Percentiles rank a stretch among this genome's conserved stretches.
These are phyloP conservation scores for Populus hybrid DNA, from an alignment of 441 rosid species.

Conservation along the genomic window DNA sequence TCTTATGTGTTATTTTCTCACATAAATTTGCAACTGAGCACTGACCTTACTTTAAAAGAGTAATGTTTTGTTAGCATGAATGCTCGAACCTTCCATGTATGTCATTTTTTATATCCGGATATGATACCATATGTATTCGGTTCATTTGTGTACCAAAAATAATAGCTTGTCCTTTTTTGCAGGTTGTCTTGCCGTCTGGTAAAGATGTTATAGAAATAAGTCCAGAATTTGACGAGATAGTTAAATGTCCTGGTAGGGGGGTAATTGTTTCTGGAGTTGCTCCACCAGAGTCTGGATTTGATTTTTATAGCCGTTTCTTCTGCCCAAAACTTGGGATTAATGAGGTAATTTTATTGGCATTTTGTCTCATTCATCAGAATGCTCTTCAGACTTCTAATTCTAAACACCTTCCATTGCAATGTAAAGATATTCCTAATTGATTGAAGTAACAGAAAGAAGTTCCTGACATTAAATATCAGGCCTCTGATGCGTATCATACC, in stretches of 20 bases:
- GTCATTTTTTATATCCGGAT: not conserved
- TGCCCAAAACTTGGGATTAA: slow-evolving; percentile 55
- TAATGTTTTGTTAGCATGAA: not conserved
- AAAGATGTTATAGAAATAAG: slow-evolving; percentile 48
- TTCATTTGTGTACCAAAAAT: not conserved
- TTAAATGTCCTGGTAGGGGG: slow-evolving; percentile 57
- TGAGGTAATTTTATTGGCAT: slow-evolving; percentile 39
- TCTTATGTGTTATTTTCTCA: not conserved
- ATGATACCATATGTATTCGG: not conserved
- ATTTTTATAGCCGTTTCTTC: slow-evolving; percentile 63
- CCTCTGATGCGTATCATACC: not conserved
- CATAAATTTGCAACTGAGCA: not conserved
- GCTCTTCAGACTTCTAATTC: not conserved
- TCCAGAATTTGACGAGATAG: slow-evolving; percentile 50
- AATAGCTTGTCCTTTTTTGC: slow-evolving; percentile 6
- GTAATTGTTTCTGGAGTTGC: slow-evolving; percentile 54
- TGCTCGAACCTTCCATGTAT: not conserved
- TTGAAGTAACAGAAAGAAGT: not conserved
- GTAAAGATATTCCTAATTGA: not conserved
- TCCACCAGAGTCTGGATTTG: slow-evolving; percentile 55
- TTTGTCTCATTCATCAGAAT: not conserved
- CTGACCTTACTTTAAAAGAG: not conserved
- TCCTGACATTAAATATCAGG: not conserved
- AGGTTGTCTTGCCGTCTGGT: slow-evolving; percentile 64
- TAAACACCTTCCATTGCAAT: not conserved